A percentile compares a stretch with the other conserved stretches of the same genome.
Conservation (phyloP, 2,329 filamentous ascomycete genomes). For the Colletotrichum camelliae region DNA sequence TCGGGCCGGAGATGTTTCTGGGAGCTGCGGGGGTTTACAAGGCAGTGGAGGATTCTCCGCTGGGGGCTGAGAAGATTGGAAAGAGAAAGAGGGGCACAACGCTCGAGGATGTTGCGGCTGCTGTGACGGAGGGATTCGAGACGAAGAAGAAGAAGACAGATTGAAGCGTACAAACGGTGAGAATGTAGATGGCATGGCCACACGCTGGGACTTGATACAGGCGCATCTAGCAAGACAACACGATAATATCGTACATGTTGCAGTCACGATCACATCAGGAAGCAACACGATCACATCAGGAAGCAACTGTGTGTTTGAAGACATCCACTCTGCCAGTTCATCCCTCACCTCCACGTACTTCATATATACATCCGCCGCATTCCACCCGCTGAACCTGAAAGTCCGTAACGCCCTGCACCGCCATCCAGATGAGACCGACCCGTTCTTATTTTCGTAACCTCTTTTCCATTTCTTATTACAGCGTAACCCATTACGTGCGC, state of each 20-base stretch:
- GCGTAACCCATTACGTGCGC: neutral
- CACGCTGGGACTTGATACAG: neutral
- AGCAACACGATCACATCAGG: neutral
- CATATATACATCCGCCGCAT: neutral
- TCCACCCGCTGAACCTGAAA: neutral
- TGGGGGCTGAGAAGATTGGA: conserved; percentile 64
- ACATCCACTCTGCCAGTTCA: neutral
- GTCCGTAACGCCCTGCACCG: neutral
- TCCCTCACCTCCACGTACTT: neutral
- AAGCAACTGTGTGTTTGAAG: neutral
- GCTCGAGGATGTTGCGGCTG: conserved; percentile 60
- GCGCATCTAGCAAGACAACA: neutral
- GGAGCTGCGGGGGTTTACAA: conserved; percentile 67
- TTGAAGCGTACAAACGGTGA: neutral
- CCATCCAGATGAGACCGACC: neutral
- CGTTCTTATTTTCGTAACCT: neutral
- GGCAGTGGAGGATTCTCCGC: conserved; percentile 62
- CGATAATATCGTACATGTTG: neutral
- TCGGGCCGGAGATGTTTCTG: conserved; percentile 59
- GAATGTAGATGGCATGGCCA: neutral
- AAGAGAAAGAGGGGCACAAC: conserved; percentile 61
- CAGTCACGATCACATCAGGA: neutral
- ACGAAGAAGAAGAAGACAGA: conserved; percentile 46
- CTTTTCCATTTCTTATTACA: neutral
- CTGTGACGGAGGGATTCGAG: conserved; percentile 51